Evolutionary conservation across 768 basidiomycete genomes (phyloP).

Genomic region (Mycena capillaripes): DNA sequence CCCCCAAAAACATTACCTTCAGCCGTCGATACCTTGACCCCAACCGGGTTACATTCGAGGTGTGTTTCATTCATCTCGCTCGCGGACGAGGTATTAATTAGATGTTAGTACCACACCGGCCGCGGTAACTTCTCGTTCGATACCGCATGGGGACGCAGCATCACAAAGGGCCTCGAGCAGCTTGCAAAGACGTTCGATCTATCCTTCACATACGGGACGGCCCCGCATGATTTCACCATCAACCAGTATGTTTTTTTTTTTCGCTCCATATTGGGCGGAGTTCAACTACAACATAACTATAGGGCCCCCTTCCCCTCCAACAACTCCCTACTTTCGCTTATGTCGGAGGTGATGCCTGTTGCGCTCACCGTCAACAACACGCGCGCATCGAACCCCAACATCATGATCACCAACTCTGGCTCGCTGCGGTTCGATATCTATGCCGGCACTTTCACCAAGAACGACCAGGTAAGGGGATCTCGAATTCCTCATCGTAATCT

Average conservation of each 20-base stretch:
- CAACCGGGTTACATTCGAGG: conserved; percentile 83
- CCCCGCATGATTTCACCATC: conserved; percentile 83
- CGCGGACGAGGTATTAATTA: not conserved
- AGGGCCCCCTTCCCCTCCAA: conserved; percentile 77
- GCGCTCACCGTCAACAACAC: conserved; percentile 75
- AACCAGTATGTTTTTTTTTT: conserved; percentile 57
- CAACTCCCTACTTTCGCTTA: conserved; percentile 68
- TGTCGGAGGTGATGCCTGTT: conserved; percentile 60
- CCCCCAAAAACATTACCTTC: conserved; percentile 68
- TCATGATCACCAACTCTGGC: conserved; percentile 77
- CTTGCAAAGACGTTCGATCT: conserved; percentile 76
- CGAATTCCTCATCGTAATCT: no score
- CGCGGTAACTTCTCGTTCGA: conserved; percentile 70
- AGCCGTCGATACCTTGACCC: conserved; percentile 83
- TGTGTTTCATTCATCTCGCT: conserved; percentile 41
- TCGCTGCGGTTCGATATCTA: conserved; percentile 78
- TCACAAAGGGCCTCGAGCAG: conserved; percentile 67
- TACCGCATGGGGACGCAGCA: conserved; percentile 63
- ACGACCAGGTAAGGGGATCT: conserved; percentile 61
- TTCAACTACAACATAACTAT: conserved; percentile 24
- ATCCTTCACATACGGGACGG: conserved; percentile 72
- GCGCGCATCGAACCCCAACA: conserved; percentile 68
- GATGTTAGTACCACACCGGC: conserved; percentile 73
- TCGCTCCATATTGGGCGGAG: not conserved
- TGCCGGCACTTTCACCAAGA: conserved; percentile 79